Evolutionary conservation across 495 filamentous ascomycete species (phyloP).

Genomic region (Cudoniella acicularis): DNA sequence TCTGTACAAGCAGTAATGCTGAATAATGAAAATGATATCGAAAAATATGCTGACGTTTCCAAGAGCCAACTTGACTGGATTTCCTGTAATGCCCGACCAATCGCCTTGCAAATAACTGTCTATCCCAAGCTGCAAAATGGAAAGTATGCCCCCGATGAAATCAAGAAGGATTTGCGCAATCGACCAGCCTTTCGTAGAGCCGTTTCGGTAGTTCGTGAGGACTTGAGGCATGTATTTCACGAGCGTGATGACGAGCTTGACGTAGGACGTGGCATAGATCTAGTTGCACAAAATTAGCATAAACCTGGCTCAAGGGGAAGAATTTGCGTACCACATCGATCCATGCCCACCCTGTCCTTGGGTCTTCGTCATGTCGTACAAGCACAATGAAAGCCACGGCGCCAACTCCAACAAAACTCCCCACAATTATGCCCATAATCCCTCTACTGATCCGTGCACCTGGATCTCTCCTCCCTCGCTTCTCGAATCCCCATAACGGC

Average conservation of each 20-base stretch:
- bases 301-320: not conserved
- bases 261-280: slow-evolving; percentile 78
- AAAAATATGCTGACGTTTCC: slow-evolving; percentile 83
- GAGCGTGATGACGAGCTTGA: slow-evolving; percentile 84
- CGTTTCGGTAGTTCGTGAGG: slow-evolving; percentile 72
- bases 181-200: slow-evolving; percentile 83
- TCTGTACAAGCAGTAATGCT: slow-evolving; percentile 81
- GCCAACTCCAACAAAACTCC: slow-evolving; percentile 56
- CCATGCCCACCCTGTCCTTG: slow-evolving; percentile 62
- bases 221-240: slow-evolving; percentile 93
- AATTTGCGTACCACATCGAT: slow-evolving; percentile 76
- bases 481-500: slow-evolving; percentile 70
- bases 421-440: slow-evolving; percentile 63
- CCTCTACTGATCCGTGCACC: slow-evolving; percentile 52
- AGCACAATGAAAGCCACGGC: slow-evolving; percentile 54
- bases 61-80: slow-evolving; percentile 84
- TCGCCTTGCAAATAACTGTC: slow-evolving; percentile 82
- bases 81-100: slow-evolving; percentile 87
- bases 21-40: slow-evolving; percentile 76
- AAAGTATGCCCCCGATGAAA: slow-evolving; percentile 75
- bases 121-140: slow-evolving; percentile 73
- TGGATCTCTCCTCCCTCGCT: slow-evolving; percentile 33
- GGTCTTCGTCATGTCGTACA: slow-evolving; percentile 48
- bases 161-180: slow-evolving; percentile 87
- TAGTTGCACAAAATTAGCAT: slow-evolving; percentile 30